A percentile compares a stretch with the other conserved stretches of the same genome.
These are phyloP conservation scores for Fusarium odoratissimum DNA, from an alignment of 2,329 filamentous ascomycete genomes.

Conservation along the genomic window DNA sequence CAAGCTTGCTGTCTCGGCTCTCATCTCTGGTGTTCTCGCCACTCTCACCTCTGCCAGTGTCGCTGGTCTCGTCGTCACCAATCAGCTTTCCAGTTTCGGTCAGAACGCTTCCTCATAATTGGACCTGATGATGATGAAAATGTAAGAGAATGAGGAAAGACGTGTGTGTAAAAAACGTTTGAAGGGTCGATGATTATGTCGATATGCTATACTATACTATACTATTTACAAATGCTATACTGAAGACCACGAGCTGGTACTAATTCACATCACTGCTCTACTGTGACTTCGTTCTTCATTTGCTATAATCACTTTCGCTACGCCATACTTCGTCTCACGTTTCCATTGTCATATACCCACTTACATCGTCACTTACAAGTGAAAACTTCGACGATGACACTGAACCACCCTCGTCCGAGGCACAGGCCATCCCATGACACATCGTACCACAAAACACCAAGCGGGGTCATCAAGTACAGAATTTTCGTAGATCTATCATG, in stretches of 20 bases:
- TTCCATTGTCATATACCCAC: too few relatives aligned
- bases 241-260: conserved; percentile 23
- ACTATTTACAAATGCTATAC: conserved; percentile 27
- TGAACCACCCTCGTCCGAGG: conserved; percentile 3
- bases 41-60: conserved; percentile 83
- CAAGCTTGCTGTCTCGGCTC: conserved; percentile 78
- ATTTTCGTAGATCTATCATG: neutral
- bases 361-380: neutral
- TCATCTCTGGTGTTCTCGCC: conserved; percentile 81
- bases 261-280: neutral
- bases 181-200: conserved; percentile 15
- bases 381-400: neutral
- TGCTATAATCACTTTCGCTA: neutral
- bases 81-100: conserved; percentile 49
- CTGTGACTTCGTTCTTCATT: neutral
- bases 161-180: neutral
- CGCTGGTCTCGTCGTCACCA: conserved; percentile 78
- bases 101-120: conserved; percentile 4
- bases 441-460: conserved; percentile 4
- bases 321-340: too few relatives aligned
- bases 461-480: neutral
- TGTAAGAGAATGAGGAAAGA: conserved; percentile 5
- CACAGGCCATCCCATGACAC: conserved; percentile 19
- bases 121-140: neutral
- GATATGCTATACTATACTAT: conserved; percentile 26